phyloP scores from a whole-genome alignment of 208 protist genomes.

The Blastocrithidia nonstop region DNA sequence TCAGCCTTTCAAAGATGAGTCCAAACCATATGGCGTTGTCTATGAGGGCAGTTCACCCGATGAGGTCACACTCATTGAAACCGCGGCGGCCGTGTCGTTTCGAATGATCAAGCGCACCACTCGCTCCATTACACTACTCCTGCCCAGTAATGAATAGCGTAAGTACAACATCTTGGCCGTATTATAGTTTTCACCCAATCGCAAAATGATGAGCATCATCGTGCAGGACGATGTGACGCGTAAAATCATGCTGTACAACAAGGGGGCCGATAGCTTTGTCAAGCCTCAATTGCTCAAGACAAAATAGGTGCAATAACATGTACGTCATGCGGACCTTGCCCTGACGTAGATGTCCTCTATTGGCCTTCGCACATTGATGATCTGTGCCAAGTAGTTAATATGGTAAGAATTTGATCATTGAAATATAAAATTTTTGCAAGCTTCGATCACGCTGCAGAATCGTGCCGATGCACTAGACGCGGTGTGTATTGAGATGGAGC shows the following conservation, averaged over 20 bases:
- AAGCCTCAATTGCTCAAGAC: slow-evolving; percentile 11
- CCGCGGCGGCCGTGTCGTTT: slow-evolving; percentile 53
- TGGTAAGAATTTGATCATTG: slow-evolving; percentile 44
- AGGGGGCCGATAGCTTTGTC: slow-evolving; percentile 82
- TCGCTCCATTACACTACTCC: slow-evolving; percentile 18
- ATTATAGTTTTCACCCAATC: slow-evolving; percentile 77
- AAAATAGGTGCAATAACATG: slow-evolving; percentile 8
- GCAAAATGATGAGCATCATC: slow-evolving; percentile 90
- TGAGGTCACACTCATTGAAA: slow-evolving; percentile 85
- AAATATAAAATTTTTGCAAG: slow-evolving; percentile 29
- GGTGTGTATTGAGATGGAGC: slow-evolving; percentile 86
- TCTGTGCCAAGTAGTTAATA: slow-evolving; percentile 48
- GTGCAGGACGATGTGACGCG: slow-evolving; percentile 34
- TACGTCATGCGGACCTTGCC: slow-evolving; percentile 14
- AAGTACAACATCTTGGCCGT: slow-evolving; percentile 71
- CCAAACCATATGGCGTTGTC: slow-evolving; percentile 10
- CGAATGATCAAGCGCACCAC: slow-evolving; percentile 49
- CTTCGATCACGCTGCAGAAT: slow-evolving; percentile 33
- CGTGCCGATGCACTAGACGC: slow-evolving; percentile 47
- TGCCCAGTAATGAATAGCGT: slow-evolving; percentile 7
- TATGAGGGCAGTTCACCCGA: slow-evolving; percentile 89
- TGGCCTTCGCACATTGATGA: slow-evolving; percentile 81
- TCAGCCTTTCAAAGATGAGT: slow-evolving; percentile 36
- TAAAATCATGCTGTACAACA: slow-evolving; percentile 77
- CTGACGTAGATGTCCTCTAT: slow-evolving; percentile 63